phyloP scores from a whole-genome alignment of 768 basidiomycete species.

The Auricularia heimuer region DNA sequence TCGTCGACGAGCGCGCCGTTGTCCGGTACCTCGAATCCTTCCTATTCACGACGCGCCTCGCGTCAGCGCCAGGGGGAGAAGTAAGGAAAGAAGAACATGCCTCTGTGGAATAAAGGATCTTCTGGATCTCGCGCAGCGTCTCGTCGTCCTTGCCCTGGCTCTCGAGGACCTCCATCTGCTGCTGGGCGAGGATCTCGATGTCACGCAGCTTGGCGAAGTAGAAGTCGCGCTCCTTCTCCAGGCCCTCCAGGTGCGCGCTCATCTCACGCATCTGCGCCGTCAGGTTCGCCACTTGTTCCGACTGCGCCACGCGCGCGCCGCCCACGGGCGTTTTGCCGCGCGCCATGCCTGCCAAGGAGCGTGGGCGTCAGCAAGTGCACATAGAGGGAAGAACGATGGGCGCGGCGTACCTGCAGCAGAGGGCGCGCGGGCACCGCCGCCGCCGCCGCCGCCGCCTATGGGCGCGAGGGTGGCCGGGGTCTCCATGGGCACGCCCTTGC shows the following conservation, averaged over 20 bases:
- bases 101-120: conserved; percentile 92
- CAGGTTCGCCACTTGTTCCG: conserved; percentile 40
- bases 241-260: conserved; percentile 68
- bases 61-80: conserved; percentile 5
- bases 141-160: conserved; percentile 45
- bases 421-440: not conserved
- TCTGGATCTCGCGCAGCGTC: conserved; percentile 70
- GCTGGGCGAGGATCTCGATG: conserved; percentile 89
- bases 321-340: conserved; percentile 67
- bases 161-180: conserved; percentile 57
- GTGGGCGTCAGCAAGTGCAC: too few species aligned
- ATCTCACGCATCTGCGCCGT: conserved; percentile 60
- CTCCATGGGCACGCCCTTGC: conserved; percentile 69
- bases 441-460: conserved; percentile 20
- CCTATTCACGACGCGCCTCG: conserved; percentile 35
- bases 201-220: conserved; percentile 98
- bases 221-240: conserved; percentile 97
- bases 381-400: too few species aligned
- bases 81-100: conserved; percentile 33
- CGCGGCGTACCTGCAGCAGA: not conserved
- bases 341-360: conserved; percentile 10
- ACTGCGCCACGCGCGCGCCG: conserved; percentile 53
- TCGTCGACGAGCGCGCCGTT: conserved; percentile 44
- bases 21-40: conserved; percentile 89
- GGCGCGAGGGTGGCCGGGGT: conserved; percentile 73